phyloP scores from a whole-genome alignment of 768 basidiomycete genomes.

The Xanthoconium stramineum region DNA sequence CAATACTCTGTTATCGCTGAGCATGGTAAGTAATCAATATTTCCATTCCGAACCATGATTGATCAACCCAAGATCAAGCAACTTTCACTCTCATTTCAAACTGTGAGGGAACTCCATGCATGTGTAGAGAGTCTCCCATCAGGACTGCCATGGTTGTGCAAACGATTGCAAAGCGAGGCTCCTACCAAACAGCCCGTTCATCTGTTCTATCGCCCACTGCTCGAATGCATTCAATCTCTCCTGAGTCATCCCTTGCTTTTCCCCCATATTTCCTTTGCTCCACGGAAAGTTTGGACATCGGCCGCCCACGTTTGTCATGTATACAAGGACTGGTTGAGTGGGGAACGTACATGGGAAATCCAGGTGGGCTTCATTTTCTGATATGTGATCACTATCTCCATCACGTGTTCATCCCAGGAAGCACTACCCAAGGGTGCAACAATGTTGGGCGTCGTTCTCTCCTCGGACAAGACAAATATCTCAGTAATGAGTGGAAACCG shows the following conservation, averaged over 20 bases:
- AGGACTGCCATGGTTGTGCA: background rate
- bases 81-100: background rate
- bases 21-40: background rate
- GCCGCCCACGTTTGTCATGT: constrained; percentile 6
- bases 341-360: constrained; percentile 24
- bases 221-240: constrained; percentile 35
- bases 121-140: background rate
- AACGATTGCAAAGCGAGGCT: too few species aligned
- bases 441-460: too few species aligned
- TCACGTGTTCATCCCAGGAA: background rate
- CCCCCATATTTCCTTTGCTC: constrained; percentile 26
- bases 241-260: constrained; percentile 23
- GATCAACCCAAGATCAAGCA: background rate
- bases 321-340: too few species aligned
- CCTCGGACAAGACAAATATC: too few species aligned
- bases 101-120: background rate
- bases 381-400: background rate
- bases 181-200: constrained; percentile 24
- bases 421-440: constrained; percentile 6
- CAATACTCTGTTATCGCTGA: too few species aligned
- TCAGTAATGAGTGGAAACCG: too few species aligned
- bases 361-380: constrained; percentile 26
- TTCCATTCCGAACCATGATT: background rate
- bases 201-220: constrained; percentile 28
- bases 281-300: too few species aligned